Conservation (phyloP, 768 basidiomycete genomes). For the Lenzites betulinus region DNA sequence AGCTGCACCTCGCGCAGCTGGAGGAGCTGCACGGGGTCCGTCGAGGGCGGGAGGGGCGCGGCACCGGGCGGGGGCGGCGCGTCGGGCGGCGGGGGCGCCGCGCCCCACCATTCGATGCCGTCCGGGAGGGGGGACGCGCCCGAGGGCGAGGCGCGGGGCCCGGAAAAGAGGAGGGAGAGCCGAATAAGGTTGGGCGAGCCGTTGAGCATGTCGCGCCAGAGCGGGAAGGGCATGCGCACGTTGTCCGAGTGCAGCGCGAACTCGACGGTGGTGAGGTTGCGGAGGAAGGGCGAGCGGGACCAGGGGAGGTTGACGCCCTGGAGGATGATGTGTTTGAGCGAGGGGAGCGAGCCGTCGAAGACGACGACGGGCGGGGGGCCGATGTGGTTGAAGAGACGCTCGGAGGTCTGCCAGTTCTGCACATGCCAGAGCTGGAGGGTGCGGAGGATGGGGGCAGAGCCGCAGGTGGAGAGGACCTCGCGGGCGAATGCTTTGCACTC, state of each 20-base stretch:
- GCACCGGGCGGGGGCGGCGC: conserved; percentile 34
- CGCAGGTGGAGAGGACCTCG: conserved; percentile 50
- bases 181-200: conserved; percentile 48
- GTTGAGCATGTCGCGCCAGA: conserved; percentile 57
- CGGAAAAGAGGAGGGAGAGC: conserved; percentile 60
- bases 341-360: conserved; percentile 54
- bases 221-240: conserved; percentile 55
- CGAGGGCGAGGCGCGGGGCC: conserved; percentile 40
- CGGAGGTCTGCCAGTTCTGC: conserved; percentile 52
- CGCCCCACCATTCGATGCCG: conserved; percentile 36
- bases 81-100: conserved; percentile 35
- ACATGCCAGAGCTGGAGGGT: conserved; percentile 68
- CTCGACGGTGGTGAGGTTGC: conserved; percentile 51
- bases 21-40: conserved; percentile 26
- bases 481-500: conserved; percentile 59
- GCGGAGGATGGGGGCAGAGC: conserved; percentile 55
- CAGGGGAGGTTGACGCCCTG: conserved; percentile 70
- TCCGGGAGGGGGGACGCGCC: conserved; percentile 23
- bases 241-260: conserved; percentile 61
- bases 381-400: conserved; percentile 57
- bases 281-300: conserved; percentile 57
- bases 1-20: conserved; percentile 49
- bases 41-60: conserved; percentile 48
- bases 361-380: conserved; percentile 58
- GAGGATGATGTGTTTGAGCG: conserved; percentile 55